Percentiles rank a stretch among this genome's conserved stretches.
Conservation (phyloP, 225 moss, liverwort and hornwort species). For the Climacium dendroides region DNA sequence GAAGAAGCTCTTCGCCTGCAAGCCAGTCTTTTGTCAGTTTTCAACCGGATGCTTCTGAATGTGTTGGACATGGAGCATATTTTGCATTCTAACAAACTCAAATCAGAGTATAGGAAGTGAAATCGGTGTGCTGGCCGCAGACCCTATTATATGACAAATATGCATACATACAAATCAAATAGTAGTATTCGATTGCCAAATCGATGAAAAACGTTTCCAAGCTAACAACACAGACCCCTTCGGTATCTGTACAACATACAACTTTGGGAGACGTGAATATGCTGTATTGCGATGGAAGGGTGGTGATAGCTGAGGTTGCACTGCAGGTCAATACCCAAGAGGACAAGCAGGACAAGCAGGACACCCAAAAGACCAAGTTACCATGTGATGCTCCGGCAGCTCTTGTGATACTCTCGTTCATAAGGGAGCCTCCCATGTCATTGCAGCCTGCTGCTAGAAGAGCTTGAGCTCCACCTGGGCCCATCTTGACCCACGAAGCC, state of each 20-base stretch:
- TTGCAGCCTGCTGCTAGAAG: slow-evolving; percentile 91
- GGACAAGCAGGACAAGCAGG: neutral
- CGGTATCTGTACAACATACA: neutral
- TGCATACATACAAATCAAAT: neutral
- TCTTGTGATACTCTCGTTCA: slow-evolving; percentile 94
- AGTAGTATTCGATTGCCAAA: neutral
- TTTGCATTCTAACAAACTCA: neutral
- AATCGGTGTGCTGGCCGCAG: neutral
- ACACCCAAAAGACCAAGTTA: slow-evolving; percentile 1
- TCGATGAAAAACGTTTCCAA: neutral
- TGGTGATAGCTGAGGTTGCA: neutral
- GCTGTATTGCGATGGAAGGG: neutral
- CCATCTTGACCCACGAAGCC: slow-evolving; percentile 99
- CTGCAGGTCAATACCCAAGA: neutral
- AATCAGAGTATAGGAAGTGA: neutral
- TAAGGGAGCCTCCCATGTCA: slow-evolving; percentile 95
- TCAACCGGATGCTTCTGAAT: neutral
- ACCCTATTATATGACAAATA: neutral
- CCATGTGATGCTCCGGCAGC: slow-evolving; percentile 90
- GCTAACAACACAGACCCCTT: neutral
- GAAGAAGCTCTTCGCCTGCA: slow-evolving; percentile 78
- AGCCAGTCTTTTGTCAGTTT: neutral
- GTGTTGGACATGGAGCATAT: neutral
- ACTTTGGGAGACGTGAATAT: neutral
- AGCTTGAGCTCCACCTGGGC: slow-evolving; percentile 76